Base-by-base conservation (phyloP, 2,329 filamentous ascomycete genomes). In the Aspergillus arachidicola region DNA sequence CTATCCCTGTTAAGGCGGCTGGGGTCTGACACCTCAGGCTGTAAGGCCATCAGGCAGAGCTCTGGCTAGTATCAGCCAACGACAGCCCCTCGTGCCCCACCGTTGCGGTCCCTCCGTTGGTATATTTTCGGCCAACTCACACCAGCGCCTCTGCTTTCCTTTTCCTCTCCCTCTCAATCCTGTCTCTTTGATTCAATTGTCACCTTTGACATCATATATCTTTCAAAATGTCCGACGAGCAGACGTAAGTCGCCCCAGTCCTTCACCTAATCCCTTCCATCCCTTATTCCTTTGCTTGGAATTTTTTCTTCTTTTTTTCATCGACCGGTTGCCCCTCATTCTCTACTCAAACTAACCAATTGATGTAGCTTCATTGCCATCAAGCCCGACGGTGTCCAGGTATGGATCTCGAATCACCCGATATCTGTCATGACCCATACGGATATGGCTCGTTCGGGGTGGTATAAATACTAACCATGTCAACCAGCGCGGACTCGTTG, bases 341-440 rank as follows among this genome's bases (percentile, higher is more conserved):
- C 64, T 46, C 65, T 61, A 64, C 60, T 67, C 58, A 72, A 72
- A 70, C 75, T 80, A 72, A 81, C 63, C 57, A 64, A 66, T 64
- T 73, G 66, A 63, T 55, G 66, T 78, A 98, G 94, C 86, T 98
- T 98, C 92, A 98, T 98, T 88, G 95, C 95, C 81, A 93, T 99
- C 89, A 99, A 99, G 93, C 95, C 94, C 76, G 95, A 98, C 85
- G 95, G 95, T 83, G 95, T 98, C 85, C 95, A 97, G 90, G 93
- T 96, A 90, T 73, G 75, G 59, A 62, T 51, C 26, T 50, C 19
- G 21, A 58, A 58, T 57, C 16, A 69, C 11, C 26, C 2, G 11
- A 23, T 26, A 16, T 4, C 3, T 41, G 51, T 6, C 51, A 55
- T 41, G 12, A 26, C 26, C n/a, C 9, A 38, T 21, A 54, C 50